Evolutionary conservation across 352 stramenopile species (phyloP), one percentile per base, ranked within the genome.

Genomic region (Globisporangium uncinulatum): DNA sequence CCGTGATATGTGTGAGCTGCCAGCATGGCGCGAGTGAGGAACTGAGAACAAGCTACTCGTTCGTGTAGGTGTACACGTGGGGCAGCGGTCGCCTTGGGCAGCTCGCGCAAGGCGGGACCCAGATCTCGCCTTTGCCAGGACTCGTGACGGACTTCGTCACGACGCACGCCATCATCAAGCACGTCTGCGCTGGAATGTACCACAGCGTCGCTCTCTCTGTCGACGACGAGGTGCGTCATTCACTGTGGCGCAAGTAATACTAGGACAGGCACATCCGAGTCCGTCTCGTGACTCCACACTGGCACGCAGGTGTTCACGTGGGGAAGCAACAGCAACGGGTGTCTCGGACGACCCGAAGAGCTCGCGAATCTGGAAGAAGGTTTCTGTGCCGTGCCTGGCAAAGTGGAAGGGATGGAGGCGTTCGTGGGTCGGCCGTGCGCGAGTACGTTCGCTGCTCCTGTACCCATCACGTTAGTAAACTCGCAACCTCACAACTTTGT

Each of bases 311-410:
- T 98, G 9, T 97, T 97, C 57, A 97, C 86, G 6, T 98, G 93
- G 93, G 91, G 93, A 0, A 96, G 80, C 67, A 98, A 98, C 63
- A 80, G 69, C 15, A 93, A 97, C 58, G 87, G 88, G 3, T 96
- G 86, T 65, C 71, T 98, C 1, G 93, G 93, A 0, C 67, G 87
- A 45, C 72, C 74, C 0, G 65, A 87, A 37, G 84, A 94, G 61
- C 69, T 94, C 8, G 73, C 59, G 7, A 76, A 66, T n/a, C 62
- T 90, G 1, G 81, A 91, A 43, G 84, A 94, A 61, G 71, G 62
- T n/a, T 94, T 94, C 51, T 92, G 84, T 43, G 84, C 82, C 20
- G 84, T 94, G 0, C 82, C 84, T 21, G 84, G 76, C 0, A 77
- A 78, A 52, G 75, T 92, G 0, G 84, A 94, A 73, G 74, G 76